Conservation (phyloP, 495 filamentous ascomycete genomes). For the Chaetomium tenue region DNA sequence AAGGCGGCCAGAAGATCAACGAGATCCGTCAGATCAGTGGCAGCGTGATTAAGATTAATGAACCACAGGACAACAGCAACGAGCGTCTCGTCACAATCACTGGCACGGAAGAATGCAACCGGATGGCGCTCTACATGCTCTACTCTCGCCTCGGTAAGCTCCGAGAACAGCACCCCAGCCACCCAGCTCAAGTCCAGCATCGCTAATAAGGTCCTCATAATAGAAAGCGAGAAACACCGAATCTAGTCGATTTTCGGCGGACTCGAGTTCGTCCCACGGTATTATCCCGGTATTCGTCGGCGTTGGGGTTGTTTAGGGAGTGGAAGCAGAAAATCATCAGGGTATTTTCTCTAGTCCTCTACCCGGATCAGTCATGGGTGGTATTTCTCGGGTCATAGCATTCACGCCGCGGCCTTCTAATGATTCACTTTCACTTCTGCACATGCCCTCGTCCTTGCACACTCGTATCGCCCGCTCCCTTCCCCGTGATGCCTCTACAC, state of each 20-base stretch:
- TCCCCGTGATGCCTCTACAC: slow-evolving; percentile 2
- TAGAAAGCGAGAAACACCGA: slow-evolving; percentile 83
- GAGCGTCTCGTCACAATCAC: slow-evolving; percentile 97
- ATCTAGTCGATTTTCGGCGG: slow-evolving; percentile 22
- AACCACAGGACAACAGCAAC: slow-evolving; percentile 98
- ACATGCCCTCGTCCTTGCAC: slow-evolving; percentile 12
- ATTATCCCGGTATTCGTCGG: slow-evolving; percentile 21
- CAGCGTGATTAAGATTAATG: slow-evolving; percentile 99
- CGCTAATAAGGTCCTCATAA: slow-evolving; percentile 29
- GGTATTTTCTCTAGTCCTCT: slow-evolving; percentile 23
- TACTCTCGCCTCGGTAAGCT: slow-evolving; percentile 92
- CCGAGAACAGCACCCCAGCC: slow-evolving; percentile 18
- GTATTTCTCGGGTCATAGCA: slow-evolving; percentile 24
- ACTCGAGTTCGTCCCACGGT: not conserved
- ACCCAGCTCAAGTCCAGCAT: slow-evolving; percentile 18
- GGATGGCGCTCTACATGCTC: slow-evolving; percentile 99
- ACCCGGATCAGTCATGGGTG: slow-evolving; percentile 15
- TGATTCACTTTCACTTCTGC: slow-evolving; percentile 23
- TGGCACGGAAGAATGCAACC: slow-evolving; percentile 94
- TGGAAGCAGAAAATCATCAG: slow-evolving; percentile 24
- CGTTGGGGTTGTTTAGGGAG: slow-evolving; percentile 24
- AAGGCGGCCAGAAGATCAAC: slow-evolving; percentile 98
- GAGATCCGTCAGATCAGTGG: slow-evolving; percentile 95
- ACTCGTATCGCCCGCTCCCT: not conserved
- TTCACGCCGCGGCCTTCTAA: slow-evolving; percentile 19